Evolutionary conservation across 148 eudicot genomes (phyloP).

Genomic region (Silene latifolia): DNA sequence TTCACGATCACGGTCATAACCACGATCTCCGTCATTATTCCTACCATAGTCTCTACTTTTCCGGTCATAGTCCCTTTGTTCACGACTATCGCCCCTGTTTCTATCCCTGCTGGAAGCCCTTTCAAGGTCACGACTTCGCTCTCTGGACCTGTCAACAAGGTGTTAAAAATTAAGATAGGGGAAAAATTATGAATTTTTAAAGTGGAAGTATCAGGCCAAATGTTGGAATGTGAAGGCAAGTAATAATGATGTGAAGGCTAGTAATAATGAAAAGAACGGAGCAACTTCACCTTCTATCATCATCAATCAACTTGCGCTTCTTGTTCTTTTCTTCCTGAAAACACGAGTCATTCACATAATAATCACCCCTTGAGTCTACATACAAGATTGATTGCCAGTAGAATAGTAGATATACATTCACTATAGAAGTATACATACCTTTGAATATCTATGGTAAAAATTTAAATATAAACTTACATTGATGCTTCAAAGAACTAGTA

Average conservation of each 20-base stretch:
- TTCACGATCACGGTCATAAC: slow-evolving; percentile 55
- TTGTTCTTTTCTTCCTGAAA: slow-evolving; percentile 78
- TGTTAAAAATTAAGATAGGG: slow-evolving; percentile 2
- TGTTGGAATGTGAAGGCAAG: background rate
- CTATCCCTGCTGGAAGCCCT: slow-evolving; percentile 65
- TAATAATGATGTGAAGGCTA: background rate
- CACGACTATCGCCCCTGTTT: slow-evolving; percentile 57
- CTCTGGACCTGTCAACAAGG: slow-evolving; percentile 59
- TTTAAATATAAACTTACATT: slow-evolving; percentile 21
- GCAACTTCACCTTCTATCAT: slow-evolving; percentile 59
- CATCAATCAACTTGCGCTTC: slow-evolving; percentile 65
- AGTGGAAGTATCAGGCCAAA: background rate
- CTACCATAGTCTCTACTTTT: slow-evolving; percentile 76
- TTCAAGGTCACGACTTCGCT: slow-evolving; percentile 62
- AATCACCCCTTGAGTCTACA: background rate
- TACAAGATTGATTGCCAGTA: background rate
- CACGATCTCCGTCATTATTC: slow-evolving; percentile 54
- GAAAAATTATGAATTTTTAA: background rate
- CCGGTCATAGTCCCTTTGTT: slow-evolving; percentile 59
- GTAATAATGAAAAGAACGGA: background rate
- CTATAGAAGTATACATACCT: background rate
- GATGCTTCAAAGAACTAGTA: slow-evolving; percentile 21
- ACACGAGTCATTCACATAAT: slow-evolving; percentile 15
- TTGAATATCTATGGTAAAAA: background rate
- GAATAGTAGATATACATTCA: background rate